Conservation (phyloP, 768 basidiomycete genomes). For the Piloderma croceum region DNA sequence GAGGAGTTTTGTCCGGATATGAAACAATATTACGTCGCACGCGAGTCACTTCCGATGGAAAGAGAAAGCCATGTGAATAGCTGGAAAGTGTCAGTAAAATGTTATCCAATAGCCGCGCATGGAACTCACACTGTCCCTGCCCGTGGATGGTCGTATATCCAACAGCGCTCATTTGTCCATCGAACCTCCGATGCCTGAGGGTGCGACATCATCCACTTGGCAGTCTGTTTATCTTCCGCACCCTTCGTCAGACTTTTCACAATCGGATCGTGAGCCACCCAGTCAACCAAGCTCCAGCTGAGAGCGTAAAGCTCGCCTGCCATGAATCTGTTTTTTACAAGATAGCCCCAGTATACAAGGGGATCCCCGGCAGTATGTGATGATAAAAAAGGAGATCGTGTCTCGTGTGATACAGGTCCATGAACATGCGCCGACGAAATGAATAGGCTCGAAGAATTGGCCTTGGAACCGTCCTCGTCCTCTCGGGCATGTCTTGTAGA, state of each 20-base stretch:
- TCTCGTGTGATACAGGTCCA: too few species aligned
- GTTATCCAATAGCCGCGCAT: conserved; percentile 4
- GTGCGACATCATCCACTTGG: conserved; percentile 88
- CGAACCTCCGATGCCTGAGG: conserved; percentile 73
- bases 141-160: conserved; percentile 97
- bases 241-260: conserved; percentile 67
- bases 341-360: conserved; percentile 82
- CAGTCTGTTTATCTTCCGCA: conserved; percentile 89
- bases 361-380: conserved; percentile 43
- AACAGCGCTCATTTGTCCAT: conserved; percentile 90
- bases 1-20: conserved; percentile 41
- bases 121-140: conserved; percentile 79
- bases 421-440: conserved; percentile 5
- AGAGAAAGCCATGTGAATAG: conserved; percentile 92
- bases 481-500: conserved; percentile 24
- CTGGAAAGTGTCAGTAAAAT: conserved; percentile 31
- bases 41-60: conserved; percentile 79
- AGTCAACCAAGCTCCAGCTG: conserved; percentile 82
- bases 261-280: conserved; percentile 71
- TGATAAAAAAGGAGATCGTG: conserved; percentile 4
- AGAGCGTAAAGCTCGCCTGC: conserved; percentile 90
- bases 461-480: conserved; percentile 6
- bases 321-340: conserved; percentile 93
- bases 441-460: conserved; percentile 1
- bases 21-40: conserved; percentile 52